Conservation (phyloP, 805 yeast genomes). For the Yarrowia hollandica region DNA sequence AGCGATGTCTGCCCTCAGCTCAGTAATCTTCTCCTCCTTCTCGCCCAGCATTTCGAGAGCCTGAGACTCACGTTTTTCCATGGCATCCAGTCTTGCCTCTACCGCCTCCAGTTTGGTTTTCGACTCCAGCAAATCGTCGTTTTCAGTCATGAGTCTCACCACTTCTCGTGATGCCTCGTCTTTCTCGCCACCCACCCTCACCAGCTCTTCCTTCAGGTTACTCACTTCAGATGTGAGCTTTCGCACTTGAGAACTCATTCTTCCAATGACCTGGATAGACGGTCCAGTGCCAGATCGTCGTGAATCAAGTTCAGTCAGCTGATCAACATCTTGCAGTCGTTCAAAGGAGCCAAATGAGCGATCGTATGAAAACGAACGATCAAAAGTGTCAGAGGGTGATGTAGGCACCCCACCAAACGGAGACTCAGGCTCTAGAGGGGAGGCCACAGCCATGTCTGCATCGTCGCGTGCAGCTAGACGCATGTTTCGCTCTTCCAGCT, state of each 20-base stretch:
- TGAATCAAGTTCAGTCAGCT: neutral
- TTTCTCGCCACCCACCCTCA: constrained; percentile 55
- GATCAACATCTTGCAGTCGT: constrained; percentile 23
- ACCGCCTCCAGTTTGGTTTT: constrained; percentile 43
- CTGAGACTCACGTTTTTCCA: constrained; percentile 52
- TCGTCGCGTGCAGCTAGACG: constrained; percentile 15
- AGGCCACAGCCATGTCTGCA: neutral
- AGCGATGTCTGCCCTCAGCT: constrained; percentile 79
- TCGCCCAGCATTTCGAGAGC: constrained; percentile 78
- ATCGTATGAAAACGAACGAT: neutral
- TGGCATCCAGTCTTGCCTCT: constrained; percentile 41
- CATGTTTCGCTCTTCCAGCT: constrained; percentile 15
- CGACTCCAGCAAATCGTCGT: constrained; percentile 47
- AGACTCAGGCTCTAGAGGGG: neutral
- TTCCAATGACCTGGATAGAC: constrained; percentile 65
- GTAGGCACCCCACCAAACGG: constrained; percentile 8
- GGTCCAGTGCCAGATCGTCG: constrained; percentile 36
- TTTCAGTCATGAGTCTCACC: constrained; percentile 55
- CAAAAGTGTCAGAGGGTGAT: constrained; percentile 6
- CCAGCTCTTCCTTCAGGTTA: constrained; percentile 63
- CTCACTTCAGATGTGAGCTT: constrained; percentile 76
- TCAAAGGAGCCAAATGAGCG: constrained; percentile 13
- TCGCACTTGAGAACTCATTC: constrained; percentile 73
- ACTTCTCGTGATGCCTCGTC: constrained; percentile 69
- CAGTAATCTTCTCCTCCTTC: constrained; percentile 81